A percentile compares a stretch with the other conserved stretches of the same genome.
Conservation (phyloP, 257 asterid genomes). For the Haberlea rhodopensis region DNA sequence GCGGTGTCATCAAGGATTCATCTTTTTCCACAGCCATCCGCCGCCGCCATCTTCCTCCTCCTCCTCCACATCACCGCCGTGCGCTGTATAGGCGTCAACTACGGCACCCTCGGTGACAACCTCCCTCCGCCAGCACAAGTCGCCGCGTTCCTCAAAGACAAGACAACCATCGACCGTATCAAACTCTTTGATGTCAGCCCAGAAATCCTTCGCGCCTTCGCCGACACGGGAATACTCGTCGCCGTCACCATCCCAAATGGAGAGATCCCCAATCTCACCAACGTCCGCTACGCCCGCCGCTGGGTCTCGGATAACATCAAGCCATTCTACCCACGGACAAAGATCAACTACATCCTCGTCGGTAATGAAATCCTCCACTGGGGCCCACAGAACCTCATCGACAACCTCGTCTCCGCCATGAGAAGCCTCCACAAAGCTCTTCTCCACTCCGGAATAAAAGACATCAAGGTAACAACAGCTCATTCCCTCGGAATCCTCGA, state of each 20-base stretch:
- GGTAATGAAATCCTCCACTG: conserved; percentile 92
- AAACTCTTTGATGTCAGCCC: conserved; percentile 81
- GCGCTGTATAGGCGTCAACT: conserved; percentile 74
- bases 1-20: neutral
- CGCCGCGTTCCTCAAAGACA: conserved; percentile 63
- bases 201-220: conserved; percentile 77
- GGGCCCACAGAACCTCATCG: conserved; percentile 71
- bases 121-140: conserved; percentile 78
- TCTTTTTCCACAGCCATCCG: neutral
- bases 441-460: conserved; percentile 29
- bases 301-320: conserved; percentile 54
- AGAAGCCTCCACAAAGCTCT: conserved; percentile 54
- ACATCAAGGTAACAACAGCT: conserved; percentile 65
- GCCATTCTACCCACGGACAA: conserved; percentile 67
- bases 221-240: conserved; percentile 63
- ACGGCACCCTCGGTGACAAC: conserved; percentile 86
- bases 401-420: conserved; percentile 80
- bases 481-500: conserved; percentile 74
- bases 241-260: conserved; percentile 85
- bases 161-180: conserved; percentile 67
- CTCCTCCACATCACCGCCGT: conserved; percentile 34
- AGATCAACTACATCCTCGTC: conserved; percentile 62
- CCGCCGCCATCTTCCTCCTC: conserved; percentile 29
- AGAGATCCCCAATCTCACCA: conserved; percentile 59
- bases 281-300: conserved; percentile 42